phyloP scores from a whole-genome alignment of 345 rosid genomes.

The Lenwebbia sp. region DNA sequence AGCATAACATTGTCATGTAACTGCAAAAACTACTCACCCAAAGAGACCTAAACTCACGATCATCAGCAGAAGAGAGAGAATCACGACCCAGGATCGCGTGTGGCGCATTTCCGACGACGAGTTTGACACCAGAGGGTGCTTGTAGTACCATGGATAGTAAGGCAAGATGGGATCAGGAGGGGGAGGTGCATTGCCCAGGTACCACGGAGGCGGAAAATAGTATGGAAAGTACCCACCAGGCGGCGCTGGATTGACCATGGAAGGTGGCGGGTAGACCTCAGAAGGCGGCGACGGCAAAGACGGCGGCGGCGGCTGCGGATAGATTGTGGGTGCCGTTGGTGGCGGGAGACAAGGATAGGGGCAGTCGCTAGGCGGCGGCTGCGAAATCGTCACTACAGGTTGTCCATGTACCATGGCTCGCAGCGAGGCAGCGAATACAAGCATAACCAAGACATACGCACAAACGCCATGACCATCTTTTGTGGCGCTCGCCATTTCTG shows the following conservation, averaged over 20 bases:
- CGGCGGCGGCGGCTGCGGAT: neutral
- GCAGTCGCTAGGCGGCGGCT: neutral
- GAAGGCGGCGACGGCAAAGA: neutral
- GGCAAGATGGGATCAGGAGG: neutral
- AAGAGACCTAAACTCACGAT: neutral
- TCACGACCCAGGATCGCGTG: neutral
- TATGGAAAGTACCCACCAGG: neutral
- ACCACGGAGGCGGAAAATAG: neutral
- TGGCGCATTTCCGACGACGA: neutral
- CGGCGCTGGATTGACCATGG: neutral
- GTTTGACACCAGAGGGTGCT: neutral
- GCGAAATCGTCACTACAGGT: neutral
- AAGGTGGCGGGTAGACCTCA: neutral
- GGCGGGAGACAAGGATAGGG: neutral
- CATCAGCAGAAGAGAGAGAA: neutral
- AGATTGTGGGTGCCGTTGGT: neutral
- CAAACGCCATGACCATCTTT: neutral
- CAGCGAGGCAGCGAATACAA: neutral
- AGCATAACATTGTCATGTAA: neutral
- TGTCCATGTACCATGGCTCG: neutral
- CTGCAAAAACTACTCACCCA: neutral
- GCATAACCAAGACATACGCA: neutral
- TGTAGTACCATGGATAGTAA: neutral
- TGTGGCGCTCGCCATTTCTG: neutral
- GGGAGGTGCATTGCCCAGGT: neutral